Evolutionary conservation across 805 yeast species (phyloP).

Genomic region (Pichia occidentalis): DNA sequence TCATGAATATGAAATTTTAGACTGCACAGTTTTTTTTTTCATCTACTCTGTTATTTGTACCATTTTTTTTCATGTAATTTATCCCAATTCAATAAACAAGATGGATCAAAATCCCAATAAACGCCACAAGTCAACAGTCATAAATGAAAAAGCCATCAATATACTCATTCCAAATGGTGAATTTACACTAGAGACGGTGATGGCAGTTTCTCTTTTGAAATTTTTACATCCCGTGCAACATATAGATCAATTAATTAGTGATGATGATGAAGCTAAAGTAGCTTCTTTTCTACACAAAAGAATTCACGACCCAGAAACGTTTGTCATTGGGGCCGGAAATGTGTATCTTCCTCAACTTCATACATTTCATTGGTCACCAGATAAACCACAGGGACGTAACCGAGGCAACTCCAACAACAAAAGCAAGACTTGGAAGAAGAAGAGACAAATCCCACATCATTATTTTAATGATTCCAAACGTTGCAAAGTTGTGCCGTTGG

Average conservation of each 20-base stretch:
- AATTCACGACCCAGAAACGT: neutral
- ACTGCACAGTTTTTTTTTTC: too few species aligned
- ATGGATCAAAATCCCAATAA: neutral
- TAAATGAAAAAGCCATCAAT: too few species aligned
- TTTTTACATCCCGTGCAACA: too few species aligned
- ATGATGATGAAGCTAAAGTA: neutral
- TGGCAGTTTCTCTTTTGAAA: slow-evolving; percentile 2
- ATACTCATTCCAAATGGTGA: slow-evolving; percentile 5
- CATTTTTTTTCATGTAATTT: neutral
- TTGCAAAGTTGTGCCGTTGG: slow-evolving; percentile 30
- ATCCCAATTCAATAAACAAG: too few species aligned
- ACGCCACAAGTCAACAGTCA: slow-evolving; percentile 1
- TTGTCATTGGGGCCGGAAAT: slow-evolving; percentile 1
- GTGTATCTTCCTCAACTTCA: slow-evolving; percentile 1
- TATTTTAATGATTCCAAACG: slow-evolving; percentile 7
- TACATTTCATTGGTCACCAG: slow-evolving; percentile 4
- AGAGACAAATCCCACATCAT: neutral
- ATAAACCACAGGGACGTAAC: neutral
- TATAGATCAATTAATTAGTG: neutral
- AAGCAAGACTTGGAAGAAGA: neutral
- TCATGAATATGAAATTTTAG: too few species aligned
- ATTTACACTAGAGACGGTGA: neutral
- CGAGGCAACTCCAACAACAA: neutral
- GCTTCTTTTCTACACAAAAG: too few species aligned
- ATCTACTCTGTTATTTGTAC: neutral